phyloP scores from a whole-genome alignment of 2,329 filamentous ascomycete species.

The Colletotrichum kahawae region DNA sequence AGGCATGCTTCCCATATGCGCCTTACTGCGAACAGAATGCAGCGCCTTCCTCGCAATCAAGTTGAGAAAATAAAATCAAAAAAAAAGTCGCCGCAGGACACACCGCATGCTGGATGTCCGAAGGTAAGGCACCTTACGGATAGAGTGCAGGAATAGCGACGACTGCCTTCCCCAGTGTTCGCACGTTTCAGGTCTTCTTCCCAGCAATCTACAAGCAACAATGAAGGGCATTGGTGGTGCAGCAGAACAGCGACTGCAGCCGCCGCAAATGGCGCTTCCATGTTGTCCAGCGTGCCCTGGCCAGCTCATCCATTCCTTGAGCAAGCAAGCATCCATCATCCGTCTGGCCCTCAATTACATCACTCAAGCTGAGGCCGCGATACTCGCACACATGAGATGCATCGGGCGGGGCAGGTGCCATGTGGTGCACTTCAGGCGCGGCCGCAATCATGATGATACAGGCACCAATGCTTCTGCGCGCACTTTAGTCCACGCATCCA shows the following conservation, averaged over 20 bases:
- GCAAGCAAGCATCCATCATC: not conserved
- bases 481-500: not conserved
- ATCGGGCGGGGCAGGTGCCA: not conserved
- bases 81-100: not conserved
- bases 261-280: not conserved
- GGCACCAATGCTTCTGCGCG: not conserved
- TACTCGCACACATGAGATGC: not conserved
- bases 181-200: slow-evolving; percentile 13
- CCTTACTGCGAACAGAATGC: not conserved
- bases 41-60: not conserved
- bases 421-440: not conserved
- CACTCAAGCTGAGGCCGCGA: slow-evolving; percentile 2
- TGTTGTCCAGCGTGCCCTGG: not conserved
- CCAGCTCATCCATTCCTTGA: not conserved
- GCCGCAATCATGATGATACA: slow-evolving; percentile 7
- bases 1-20: not conserved
- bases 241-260: not conserved
- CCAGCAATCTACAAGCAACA: slow-evolving; percentile 16
- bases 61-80: not conserved
- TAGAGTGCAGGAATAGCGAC: not conserved
- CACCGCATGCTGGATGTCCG: not conserved
- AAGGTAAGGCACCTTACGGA: not conserved
- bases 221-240: not conserved
- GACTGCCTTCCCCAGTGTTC: slow-evolving; percentile 5
- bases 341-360: not conserved